Base-by-base conservation (phyloP, 768 basidiomycete genomes). In the Hebeloma cylindrosporum region DNA sequence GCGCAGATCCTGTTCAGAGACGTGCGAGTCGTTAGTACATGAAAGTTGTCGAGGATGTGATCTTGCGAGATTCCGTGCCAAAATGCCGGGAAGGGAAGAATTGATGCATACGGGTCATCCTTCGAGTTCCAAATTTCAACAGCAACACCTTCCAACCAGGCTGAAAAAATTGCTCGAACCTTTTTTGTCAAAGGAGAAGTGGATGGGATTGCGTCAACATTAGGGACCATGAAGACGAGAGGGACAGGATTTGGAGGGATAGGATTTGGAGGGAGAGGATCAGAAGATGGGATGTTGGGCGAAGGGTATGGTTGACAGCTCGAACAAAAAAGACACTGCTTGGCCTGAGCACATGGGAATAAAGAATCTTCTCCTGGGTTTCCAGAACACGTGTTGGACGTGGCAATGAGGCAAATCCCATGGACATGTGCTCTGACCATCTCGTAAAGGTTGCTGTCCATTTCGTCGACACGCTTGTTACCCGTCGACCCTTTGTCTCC, bases 41-140 rank as follows among this genome's bases (percentile, higher is more conserved):
- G 35, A 20, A 36, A 36, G 18, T 36, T 36, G 16, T 14, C 16
- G 16, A 36, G n/a, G 8, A 36, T 18, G n/a, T 36, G 17, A 7
- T 36, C 35, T 20, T 36, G 35, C 14, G 35, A 36, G 23, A 36
- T 36, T 7, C 35, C 35, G 18, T 36, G 35, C 35, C 35, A 36
- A n/a, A 36, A 20, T 7, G 35, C 35, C 18, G n/a, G n/a, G 23
- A 16, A 18, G 13, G 35, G 18, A 5, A 36, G 17, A 18, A 36
- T 16, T 7, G 35, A 7, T 18, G 35, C 35, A 13, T 36, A 36
- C 23, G 17, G n/a, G 16, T 36, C 35, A 13, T 36, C 35, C 18
- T 36, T 36, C 14, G 35, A 36, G 35, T 18, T 36, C 35, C 35
- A 36, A 13, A 5, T 4, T 20, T 36, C 14, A 20, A 36, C 18